Percentiles rank a stretch among this genome's conserved stretches.
Evolutionary conservation across 2,329 filamentous ascomycete species (phyloP).

Genomic region (Microcyclospora pomicola): DNA sequence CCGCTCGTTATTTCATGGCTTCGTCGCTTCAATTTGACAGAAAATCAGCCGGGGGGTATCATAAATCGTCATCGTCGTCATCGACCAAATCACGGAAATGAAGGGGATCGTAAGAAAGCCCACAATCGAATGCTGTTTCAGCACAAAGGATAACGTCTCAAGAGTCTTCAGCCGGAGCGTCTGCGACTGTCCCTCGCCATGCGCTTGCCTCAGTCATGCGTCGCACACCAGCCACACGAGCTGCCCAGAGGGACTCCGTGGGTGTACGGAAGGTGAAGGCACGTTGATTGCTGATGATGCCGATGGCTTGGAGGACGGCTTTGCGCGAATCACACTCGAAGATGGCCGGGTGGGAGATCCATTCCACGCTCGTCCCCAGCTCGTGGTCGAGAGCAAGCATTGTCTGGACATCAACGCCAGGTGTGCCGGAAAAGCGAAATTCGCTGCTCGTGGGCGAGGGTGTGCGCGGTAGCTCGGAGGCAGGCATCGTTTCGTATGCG

Average conservation of each 20-base stretch:
- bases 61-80: too few relatives aligned
- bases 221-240: slow-evolving; percentile 67
- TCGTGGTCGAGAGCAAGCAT: slow-evolving; percentile 83
- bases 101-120: too few relatives aligned
- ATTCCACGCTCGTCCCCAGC: slow-evolving; percentile 79
- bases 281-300: slow-evolving; percentile 87
- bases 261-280: slow-evolving; percentile 87
- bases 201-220: slow-evolving; percentile 71
- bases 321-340: slow-evolving; percentile 91
- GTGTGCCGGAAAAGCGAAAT: slow-evolving; percentile 37
- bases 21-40: too few relatives aligned
- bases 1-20: too few relatives aligned
- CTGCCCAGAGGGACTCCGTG: slow-evolving; percentile 80
- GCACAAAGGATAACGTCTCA: too few relatives aligned
- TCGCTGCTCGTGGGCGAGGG: slow-evolving; percentile 26
- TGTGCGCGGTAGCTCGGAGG: slow-evolving; percentile 18
- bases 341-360: slow-evolving; percentile 93
- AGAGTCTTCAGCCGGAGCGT: background rate
- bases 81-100: too few relatives aligned
- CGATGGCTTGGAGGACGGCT: slow-evolving; percentile 88
- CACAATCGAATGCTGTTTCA: too few relatives aligned
- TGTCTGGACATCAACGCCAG: slow-evolving; percentile 69
- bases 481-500: slow-evolving; percentile 1
- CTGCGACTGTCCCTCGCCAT: slow-evolving; percentile 62
- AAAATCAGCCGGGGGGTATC: too few relatives aligned